Conservation (phyloP, 805 yeast species). For the Yarrowia porcina region DNA sequence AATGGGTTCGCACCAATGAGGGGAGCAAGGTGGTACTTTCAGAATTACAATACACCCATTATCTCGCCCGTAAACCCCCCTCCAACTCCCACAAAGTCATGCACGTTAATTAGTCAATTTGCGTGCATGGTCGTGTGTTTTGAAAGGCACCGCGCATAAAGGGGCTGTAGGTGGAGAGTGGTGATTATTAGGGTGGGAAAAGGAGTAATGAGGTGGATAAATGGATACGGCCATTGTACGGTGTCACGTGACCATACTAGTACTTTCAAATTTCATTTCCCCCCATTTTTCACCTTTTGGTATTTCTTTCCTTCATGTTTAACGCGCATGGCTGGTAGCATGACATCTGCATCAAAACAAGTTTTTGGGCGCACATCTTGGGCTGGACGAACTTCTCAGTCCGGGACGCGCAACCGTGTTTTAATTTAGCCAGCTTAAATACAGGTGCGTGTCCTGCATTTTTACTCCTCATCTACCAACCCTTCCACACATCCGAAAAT, state of each 20-base stretch:
- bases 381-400: neutral
- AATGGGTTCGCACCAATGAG: neutral
- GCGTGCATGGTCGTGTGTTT: constrained; percentile 22
- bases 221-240: neutral
- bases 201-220: too few relatives aligned
- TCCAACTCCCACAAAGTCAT: too few relatives aligned
- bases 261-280: neutral
- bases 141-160: neutral
- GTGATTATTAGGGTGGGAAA: neutral
- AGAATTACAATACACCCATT: neutral
- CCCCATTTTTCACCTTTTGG: neutral
- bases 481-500: constrained; percentile 26
- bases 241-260: neutral
- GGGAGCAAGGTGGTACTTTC: neutral
- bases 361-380: neutral
- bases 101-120: constrained; percentile 22
- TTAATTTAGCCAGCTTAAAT: constrained; percentile 12
- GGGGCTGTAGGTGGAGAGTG: neutral
- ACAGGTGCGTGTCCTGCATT: neutral
- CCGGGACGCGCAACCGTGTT: constrained; percentile 21
- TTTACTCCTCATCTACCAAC: neutral
- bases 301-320: too few relatives aligned
- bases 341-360: neutral
- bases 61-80: neutral
- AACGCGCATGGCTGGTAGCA: constrained; percentile 15